Base-by-base conservation (phyloP, 2,329 filamentous ascomycete species). In the Macroventuria anomochaeta region DNA sequence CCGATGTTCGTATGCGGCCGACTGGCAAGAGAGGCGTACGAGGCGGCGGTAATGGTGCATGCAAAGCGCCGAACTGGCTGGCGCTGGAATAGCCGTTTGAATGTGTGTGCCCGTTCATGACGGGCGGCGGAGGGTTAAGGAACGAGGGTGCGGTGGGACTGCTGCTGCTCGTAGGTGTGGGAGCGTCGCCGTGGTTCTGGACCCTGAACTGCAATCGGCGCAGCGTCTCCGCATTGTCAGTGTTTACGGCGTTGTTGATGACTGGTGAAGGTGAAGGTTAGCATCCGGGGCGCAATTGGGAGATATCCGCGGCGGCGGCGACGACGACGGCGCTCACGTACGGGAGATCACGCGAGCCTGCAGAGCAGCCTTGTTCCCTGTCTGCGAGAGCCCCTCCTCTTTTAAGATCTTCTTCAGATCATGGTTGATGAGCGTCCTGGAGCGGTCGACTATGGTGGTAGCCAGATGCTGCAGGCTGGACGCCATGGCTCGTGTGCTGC, bases 301-400 rank as follows among this genome's bases (percentile, higher is more conserved):
- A 41, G 13, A 7, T 33, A 10, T 17, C 32, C 4, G 33, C 32
- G 23, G 46, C 46, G n/a, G n/a, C n/a, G n/a, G 36, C 34, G 53
- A 53, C 39, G 42, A 58, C 53, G 46, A 50, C 57, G 39, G 50
- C 47, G 55, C 53, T 26, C 51, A 85, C 90, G 76, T 81, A 97
- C 95, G 84, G 54, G 85, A 80, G 59, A 88, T 85, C 57, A 97
- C 89, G 66, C 93, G 88, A 53, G 79, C 78, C 76, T 96, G 92
- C 55, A 97, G 79, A 34, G 89, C 84, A 28, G 86, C 85, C 80
- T 99, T 99, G 67, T 95, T 88, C 17, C 95, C 95, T 23, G 88
- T 90, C 61, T 85, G 83, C 29, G 96, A 80, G 20, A 53, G 38
- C 39, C 86, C 84, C 77, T 96, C 90, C 56, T 84, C 80, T 59